Conservation (phyloP, 23 red algal species). For the Gracilaria vermiculophylla region DNA sequence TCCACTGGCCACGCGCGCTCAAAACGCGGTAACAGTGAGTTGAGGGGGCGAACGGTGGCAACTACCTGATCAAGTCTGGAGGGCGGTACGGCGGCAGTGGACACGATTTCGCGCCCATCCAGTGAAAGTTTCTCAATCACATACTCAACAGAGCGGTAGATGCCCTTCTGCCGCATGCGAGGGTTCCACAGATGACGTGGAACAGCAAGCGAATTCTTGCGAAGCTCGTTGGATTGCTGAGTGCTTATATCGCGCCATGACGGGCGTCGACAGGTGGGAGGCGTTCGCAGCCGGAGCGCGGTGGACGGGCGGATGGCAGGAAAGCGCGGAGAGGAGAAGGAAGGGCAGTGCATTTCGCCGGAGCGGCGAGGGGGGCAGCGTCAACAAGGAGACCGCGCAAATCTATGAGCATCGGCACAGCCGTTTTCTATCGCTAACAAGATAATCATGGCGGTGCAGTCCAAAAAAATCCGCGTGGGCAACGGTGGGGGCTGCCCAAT, state of each 20-base stretch:
- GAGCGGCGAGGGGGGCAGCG: too few relatives aligned
- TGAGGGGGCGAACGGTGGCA: conserved; percentile 39
- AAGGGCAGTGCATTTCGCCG: too few relatives aligned
- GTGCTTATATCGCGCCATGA: neutral
- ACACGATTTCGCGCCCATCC: neutral
- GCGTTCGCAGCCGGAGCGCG: neutral
- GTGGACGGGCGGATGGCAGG: neutral
- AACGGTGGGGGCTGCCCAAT: too few relatives aligned
- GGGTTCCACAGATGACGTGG: conserved; percentile 63
- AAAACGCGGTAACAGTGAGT: conserved; percentile 57
- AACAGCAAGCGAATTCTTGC: conserved; percentile 43
- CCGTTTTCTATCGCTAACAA: too few relatives aligned
- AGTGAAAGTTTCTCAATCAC: conserved; percentile 32
- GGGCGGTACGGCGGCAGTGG: neutral
- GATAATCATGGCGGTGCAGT: too few relatives aligned
- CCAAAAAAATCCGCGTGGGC: too few relatives aligned
- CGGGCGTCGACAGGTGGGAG: neutral
- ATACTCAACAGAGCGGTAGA: conserved; percentile 71
- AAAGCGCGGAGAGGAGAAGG: neutral
- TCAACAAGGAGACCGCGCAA: too few relatives aligned
- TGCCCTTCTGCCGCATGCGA: conserved; percentile 33
- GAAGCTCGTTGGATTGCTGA: conserved; percentile 17
- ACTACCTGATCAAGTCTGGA: conserved; percentile 15
- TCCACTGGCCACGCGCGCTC: conserved; percentile 59
- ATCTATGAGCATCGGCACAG: too few relatives aligned